Conservation (phyloP, 257 asterid species). For the Nicotiana tabacum region DNA sequence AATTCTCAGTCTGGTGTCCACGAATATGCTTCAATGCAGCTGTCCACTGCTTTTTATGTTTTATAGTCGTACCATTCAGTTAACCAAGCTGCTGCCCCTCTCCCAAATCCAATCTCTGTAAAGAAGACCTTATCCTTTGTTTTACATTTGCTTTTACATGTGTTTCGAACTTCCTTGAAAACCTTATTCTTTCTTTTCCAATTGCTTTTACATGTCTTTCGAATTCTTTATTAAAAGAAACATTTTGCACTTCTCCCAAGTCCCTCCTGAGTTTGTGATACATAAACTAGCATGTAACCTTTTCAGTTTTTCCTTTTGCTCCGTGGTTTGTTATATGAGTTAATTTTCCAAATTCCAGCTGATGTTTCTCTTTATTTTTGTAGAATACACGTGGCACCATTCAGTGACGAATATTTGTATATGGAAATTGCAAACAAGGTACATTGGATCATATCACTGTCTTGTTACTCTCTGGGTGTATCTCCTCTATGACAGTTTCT, state of each 20-base stretch:
- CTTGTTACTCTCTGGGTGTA: background rate
- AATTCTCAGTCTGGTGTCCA: background rate
- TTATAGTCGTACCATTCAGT: background rate
- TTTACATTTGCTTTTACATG: background rate
- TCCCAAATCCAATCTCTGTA: background rate
- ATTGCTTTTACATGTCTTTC: background rate
- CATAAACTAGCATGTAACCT: background rate
- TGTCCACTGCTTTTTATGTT: background rate
- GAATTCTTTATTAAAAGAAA: background rate
- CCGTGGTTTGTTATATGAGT: background rate
- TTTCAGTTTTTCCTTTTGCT: background rate
- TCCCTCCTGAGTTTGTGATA: background rate
- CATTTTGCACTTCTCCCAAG: background rate
- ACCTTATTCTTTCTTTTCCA: background rate
- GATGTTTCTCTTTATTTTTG: conserved; percentile 27
- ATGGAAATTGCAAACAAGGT: conserved; percentile 95
- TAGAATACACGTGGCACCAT: conserved; percentile 99
- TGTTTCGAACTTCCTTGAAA: background rate
- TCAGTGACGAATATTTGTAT: conserved; percentile 85
- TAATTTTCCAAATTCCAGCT: background rate
- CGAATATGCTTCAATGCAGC: background rate
- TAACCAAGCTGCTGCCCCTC: background rate
- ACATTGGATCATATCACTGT: background rate
- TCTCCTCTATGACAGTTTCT: background rate
- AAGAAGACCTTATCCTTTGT: background rate